These are phyloP conservation scores for Hypoxylon sp. DNA, from an alignment of 2,329 filamentous ascomycete genomes.

Conservation along the genomic window DNA sequence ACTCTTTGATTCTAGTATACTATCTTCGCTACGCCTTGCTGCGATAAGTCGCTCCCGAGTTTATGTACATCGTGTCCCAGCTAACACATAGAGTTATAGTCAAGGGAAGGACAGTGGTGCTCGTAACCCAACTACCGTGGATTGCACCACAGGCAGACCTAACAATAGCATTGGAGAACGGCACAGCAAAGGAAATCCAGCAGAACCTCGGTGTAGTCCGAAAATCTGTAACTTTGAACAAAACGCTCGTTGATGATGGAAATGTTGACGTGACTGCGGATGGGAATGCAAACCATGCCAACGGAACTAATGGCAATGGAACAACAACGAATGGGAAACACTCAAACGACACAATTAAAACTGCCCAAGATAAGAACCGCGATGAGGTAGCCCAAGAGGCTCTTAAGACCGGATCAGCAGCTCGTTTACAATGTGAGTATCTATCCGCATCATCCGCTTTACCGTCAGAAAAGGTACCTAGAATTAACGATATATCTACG, in stretches of 20 bases:
- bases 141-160: conserved; percentile 61
- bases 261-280: conserved; percentile 46
- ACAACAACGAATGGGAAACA: conserved; percentile 29
- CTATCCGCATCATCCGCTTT: too few relatives aligned
- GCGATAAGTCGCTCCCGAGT: too few relatives aligned
- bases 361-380: conserved; percentile 48
- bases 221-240: conserved; percentile 54
- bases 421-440: conserved; percentile 55
- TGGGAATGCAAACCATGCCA: conserved; percentile 29
- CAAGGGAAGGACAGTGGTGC: conserved; percentile 61
- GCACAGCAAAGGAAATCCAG: conserved; percentile 52
- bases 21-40: too few relatives aligned
- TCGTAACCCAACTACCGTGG: conserved; percentile 66
- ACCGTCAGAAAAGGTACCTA: too few relatives aligned
- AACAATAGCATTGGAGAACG: conserved; percentile 56
- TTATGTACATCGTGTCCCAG: too few relatives aligned
- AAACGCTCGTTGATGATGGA: conserved; percentile 49
- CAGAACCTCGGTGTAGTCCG: conserved; percentile 57
- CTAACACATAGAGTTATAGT: conserved; percentile 40
- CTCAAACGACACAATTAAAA: conserved; percentile 43
- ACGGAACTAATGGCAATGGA: conserved; percentile 34
- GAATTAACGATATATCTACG: conserved; percentile 34
- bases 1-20: too few relatives aligned
- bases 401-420: conserved; percentile 56
- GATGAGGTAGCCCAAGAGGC: conserved; percentile 58